Conservation (phyloP, 805 yeast genomes). For the Sugiyamaella chiloensis region DNA sequence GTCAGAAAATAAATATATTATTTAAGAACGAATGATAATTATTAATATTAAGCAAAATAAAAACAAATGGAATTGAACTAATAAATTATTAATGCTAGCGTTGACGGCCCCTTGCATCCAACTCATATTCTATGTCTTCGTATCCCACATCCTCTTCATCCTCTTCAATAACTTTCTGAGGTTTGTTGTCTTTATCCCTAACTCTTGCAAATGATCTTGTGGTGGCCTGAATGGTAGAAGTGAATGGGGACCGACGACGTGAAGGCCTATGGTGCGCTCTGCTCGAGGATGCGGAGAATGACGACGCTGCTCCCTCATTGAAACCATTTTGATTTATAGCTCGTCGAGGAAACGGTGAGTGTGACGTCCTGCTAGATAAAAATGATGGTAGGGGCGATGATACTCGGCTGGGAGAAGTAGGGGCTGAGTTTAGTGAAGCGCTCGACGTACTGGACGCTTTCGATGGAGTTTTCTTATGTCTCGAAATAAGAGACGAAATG, state of each 20-base stretch:
- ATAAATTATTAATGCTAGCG: not conserved
- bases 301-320: constrained; percentile 21
- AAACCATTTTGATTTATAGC: constrained; percentile 8
- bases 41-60: not conserved
- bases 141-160: constrained; percentile 13
- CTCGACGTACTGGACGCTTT: constrained; percentile 29
- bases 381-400: constrained; percentile 14
- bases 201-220: constrained; percentile 4
- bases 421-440: constrained; percentile 25
- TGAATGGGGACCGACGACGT: constrained; percentile 18
- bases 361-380: constrained; percentile 1
- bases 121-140: constrained; percentile 10
- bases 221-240: constrained; percentile 2
- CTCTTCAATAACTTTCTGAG: constrained; percentile 16
- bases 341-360: constrained; percentile 7
- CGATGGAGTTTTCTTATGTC: constrained; percentile 21
- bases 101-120: not conserved
- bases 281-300: not conserved
- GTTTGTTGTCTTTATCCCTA: constrained; percentile 4
- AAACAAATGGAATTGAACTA: not conserved
- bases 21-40: not conserved
- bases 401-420: constrained; percentile 12
- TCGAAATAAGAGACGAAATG: constrained; percentile 25
- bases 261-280: not conserved
- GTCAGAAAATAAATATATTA: not conserved